phyloP scores from a whole-genome alignment of 108 stramenopile species.

The Nannochloropsis gaditana region DNA sequence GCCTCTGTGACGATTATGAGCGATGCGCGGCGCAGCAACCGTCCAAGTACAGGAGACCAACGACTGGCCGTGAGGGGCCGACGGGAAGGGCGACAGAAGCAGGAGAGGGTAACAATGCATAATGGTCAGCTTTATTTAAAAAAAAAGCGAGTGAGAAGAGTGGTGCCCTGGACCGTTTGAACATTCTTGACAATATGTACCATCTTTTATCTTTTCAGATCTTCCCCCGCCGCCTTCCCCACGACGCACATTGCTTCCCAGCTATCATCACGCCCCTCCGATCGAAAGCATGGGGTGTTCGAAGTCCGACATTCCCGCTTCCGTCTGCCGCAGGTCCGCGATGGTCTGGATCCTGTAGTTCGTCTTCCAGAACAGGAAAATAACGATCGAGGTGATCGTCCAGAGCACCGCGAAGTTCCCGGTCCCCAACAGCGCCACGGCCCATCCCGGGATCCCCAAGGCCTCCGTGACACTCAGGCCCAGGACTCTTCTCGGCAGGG shows the following conservation, averaged over 20 bases:
- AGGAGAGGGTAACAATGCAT: background rate
- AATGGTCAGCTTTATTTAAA: background rate
- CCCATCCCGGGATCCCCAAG: conserved; percentile 6
- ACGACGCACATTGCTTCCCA: background rate
- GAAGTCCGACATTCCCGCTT: background rate
- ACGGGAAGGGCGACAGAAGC: background rate
- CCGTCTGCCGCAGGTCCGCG: conserved; percentile 19
- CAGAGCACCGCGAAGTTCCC: background rate
- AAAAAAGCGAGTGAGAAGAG: background rate
- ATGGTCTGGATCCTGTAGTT: conserved; percentile 24
- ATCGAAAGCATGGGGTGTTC: conserved; percentile 22
- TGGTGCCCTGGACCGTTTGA: no score
- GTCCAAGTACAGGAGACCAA: background rate
- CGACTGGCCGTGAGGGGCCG: background rate
- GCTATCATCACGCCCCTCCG: background rate
- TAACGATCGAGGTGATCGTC: background rate
- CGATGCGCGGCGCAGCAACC: background rate
- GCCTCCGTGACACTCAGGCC: background rate
- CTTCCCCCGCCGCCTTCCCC: no score
- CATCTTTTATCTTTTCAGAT: no score
- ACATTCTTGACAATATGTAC: no score
- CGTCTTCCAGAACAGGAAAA: conserved; percentile 26
- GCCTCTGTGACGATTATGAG: background rate
- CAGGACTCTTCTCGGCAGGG: background rate
- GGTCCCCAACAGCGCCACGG: background rate